These are phyloP conservation scores for Fusarium napiforme DNA, from an alignment of 2,329 filamentous ascomycete genomes.

Conservation along the genomic window DNA sequence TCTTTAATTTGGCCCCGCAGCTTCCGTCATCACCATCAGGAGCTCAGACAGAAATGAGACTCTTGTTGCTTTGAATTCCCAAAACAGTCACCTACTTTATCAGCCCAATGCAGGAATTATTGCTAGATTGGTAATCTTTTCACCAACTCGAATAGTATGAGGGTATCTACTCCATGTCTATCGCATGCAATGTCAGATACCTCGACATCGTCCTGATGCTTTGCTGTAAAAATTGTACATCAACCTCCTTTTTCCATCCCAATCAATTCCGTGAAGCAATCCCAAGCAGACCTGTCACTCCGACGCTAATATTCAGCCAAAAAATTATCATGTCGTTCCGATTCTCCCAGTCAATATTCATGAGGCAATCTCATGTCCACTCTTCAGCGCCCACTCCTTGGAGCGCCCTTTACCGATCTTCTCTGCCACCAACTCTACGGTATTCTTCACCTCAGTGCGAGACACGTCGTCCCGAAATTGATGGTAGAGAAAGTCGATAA, in stretches of 20 bases:
- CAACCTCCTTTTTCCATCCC: slow-evolving; percentile 25
- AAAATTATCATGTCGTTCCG: slow-evolving; percentile 32
- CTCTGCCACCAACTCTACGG: slow-evolving; percentile 54
- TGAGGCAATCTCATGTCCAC: slow-evolving; percentile 51
- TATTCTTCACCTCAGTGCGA: slow-evolving; percentile 55
- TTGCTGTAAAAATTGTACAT: slow-evolving; percentile 26
- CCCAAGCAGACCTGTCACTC: slow-evolving; percentile 39
- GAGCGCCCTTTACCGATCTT: slow-evolving; percentile 51
- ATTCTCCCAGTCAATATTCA: slow-evolving; percentile 33
- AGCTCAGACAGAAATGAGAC: slow-evolving; percentile 23
- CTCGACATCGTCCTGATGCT: slow-evolving; percentile 15
- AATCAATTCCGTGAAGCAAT: slow-evolving; percentile 35
- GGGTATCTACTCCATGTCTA: slow-evolving; percentile 33
- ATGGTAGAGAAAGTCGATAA: slow-evolving; percentile 54
- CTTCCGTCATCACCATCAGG: slow-evolving; percentile 35
- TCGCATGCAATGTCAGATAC: slow-evolving; percentile 24
- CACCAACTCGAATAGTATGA: slow-evolving; percentile 7
- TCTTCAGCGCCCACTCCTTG: slow-evolving; percentile 55
- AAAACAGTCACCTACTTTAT: neutral
- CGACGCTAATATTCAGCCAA: slow-evolving; percentile 44
- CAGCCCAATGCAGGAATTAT: neutral
- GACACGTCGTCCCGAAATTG: slow-evolving; percentile 53
- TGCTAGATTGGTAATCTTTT: slow-evolving; percentile 15
- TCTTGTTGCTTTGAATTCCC: neutral
- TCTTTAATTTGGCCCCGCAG: slow-evolving; percentile 39